These are phyloP conservation scores for Aspergillus eucalypticola DNA, from an alignment of 2,329 filamentous ascomycete genomes.

Conservation along the genomic window DNA sequence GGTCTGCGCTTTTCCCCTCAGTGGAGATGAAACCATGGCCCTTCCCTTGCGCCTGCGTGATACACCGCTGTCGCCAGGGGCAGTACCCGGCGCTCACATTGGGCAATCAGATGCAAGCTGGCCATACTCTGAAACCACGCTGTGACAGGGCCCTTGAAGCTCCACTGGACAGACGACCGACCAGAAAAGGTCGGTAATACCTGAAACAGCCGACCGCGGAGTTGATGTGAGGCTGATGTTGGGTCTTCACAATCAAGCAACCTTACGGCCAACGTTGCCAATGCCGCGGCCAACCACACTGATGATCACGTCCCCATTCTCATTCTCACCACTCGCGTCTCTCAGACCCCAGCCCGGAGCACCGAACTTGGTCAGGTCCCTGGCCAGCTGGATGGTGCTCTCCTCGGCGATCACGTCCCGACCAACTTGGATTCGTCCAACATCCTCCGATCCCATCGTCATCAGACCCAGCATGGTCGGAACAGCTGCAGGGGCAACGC, in stretches of 20 bases:
- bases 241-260: conserved; percentile 54
- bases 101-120: conserved; percentile 10
- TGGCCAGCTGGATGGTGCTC: conserved; percentile 73
- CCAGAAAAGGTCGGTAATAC: not conserved
- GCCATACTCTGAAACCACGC: conserved; percentile 17
- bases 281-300: conserved; percentile 92
- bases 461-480: conserved; percentile 81
- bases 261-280: conserved; percentile 91
- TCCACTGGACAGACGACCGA: not conserved
- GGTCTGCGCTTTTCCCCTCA: not conserved
- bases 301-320: conserved; percentile 70
- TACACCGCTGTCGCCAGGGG: conserved; percentile 3
- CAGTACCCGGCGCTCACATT: not conserved
- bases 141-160: conserved; percentile 10
- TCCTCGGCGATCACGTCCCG: conserved; percentile 80
- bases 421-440: conserved; percentile 80
- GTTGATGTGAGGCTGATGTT: conserved; percentile 7
- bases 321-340: conserved; percentile 67
- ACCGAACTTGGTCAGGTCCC: conserved; percentile 86
- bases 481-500: conserved; percentile 70
- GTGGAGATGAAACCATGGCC: conserved; percentile 6
- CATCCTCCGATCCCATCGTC: conserved; percentile 97
- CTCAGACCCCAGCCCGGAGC: conserved; percentile 87
- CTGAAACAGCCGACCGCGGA: conserved; percentile 2
- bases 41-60: conserved; percentile 1